Base-by-base conservation (phyloP, 495 filamentous ascomycete genomes). In the Penicillium verhagenii region DNA sequence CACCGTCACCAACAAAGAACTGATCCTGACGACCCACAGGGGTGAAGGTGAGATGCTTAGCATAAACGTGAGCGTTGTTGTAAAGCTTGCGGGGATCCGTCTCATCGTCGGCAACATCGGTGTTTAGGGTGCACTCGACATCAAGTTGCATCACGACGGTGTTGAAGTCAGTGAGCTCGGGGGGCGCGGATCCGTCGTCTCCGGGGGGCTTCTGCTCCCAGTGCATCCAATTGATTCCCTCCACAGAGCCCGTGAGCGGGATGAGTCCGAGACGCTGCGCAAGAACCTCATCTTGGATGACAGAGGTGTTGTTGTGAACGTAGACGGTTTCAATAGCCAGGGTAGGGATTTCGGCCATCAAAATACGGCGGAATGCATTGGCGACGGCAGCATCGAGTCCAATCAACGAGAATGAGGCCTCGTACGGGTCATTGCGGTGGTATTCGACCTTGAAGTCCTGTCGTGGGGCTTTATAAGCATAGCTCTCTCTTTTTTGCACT, bases 241-340 rank as follows among this genome's bases (percentile, higher is more conserved):
- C 79, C 54, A 84, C 82, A 47, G 82, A 81, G 57, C 89, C 94
- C 29, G 83, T 87, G 50, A 99, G 84, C 7, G 95, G 95, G 48
- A 99, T 86, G 35, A 97, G 82, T 39, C 95, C 95, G 20, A 99
- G 79, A 18, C 95, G 83, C 63, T 90, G 86, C 2, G 91, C 83
- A 35, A 99, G 86, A 1, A 99, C 92, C 72, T 99, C 95, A 69
- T 99, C 95, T 68, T 96, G 92, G 63, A 99, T 93, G 19, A 99
- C 88, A 10, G 89, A 94, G 51, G 92, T 97, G 76, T 99, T 99
- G 77, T 96, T 92, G 64, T 87, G 76, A 43, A 97, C 82, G 75
- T 87, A 97, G 66, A 96, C 90, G 37, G 78, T 81, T 74, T 97
- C 95, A 64, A 99, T 93, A 58, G 95, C 95, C 42, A 99, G 79